A percentile compares a stretch with the other conserved stretches of the same genome.
Evolutionary conservation across 1,284 basidiomycete species (phyloP).

Genomic region (Puccinia hordei): DNA sequence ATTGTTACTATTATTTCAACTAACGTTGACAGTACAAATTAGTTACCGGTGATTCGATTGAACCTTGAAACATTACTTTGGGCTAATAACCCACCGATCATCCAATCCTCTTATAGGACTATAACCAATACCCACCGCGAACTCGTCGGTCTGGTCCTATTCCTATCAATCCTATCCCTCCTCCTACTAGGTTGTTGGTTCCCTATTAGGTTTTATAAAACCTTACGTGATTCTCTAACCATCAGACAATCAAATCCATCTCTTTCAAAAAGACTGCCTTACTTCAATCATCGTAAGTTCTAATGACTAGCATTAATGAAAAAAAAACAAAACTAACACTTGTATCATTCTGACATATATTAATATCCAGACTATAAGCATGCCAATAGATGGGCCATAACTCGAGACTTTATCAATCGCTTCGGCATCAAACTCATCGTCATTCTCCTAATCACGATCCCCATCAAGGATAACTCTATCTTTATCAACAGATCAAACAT

Average conservation of each 20-base stretch:
- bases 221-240: too few species aligned
- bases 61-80: slow-evolving; percentile 57
- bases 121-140: too few species aligned
- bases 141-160: slow-evolving; percentile 69
- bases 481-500: slow-evolving; percentile 6
- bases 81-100: slow-evolving; percentile 57
- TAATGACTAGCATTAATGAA: too few species aligned
- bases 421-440: slow-evolving; percentile 28
- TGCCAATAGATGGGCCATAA: not conserved
- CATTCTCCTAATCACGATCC: slow-evolving; percentile 14
- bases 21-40: too few species aligned
- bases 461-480: slow-evolving; percentile 38
- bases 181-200: slow-evolving; percentile 71
- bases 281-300: slow-evolving; percentile 22
- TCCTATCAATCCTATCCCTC: slow-evolving; percentile 66
- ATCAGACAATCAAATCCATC: too few species aligned
- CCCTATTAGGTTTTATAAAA: slow-evolving; percentile 67
- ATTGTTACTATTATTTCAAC: too few species aligned
- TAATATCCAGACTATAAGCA: slow-evolving; percentile 17
- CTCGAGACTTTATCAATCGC: not conserved
- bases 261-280: too few species aligned
- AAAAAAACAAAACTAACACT: too few species aligned
- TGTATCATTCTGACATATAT: too few species aligned
- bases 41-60: slow-evolving; percentile 57
- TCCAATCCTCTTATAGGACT: too few species aligned